Evolutionary conservation across 2,329 filamentous ascomycete species (phyloP), one percentile per base, ranked within the genome.

Genomic region (Blastomyces percursus): DNA sequence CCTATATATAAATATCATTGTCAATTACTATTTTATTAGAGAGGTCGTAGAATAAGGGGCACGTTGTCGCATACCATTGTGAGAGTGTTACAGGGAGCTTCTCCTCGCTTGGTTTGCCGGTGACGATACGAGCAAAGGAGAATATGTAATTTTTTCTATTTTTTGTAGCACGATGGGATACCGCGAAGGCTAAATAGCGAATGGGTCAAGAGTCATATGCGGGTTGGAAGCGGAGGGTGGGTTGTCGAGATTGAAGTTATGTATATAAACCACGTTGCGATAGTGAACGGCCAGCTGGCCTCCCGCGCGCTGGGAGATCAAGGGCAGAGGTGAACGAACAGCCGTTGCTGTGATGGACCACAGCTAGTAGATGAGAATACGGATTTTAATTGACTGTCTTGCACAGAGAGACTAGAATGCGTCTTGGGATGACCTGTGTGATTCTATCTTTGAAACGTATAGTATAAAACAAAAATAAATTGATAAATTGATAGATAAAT

Each of bases 1-100:
- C 81, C 83, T 84, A 38, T 35, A 3, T n/a, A 56, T 35, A 32
- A 14, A 14, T 51, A 16, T 51, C 1, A 51, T 12, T 35, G n/a
- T n/a, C 5, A 16, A 30, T 27, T 1, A 24, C 2, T 21, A 32
- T 27, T 0, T 11, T 24, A 30, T 52, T 30, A 52, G 27, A 30
- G 14, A 6, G 32, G 48, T 5, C n/a, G 52, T n/a, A 55, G 35
- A 44, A 6, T 27, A 19, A 42, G 3, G 3, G 11, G 55, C 5
- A 19, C 5, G 9, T 16, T 12, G 56, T 6, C 38, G n/a, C 57
- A 59, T 59, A 59, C 57, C 57, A 59, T 59, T 48, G 40, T 59
- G 57, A 19, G 30, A 3, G 16, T 46, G n/a, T 12, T n/a, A n/a
- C 21, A 35, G 0, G 12, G 16, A 32, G 32, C 16, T 32, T 19